Base-by-base conservation (phyloP, 2,329 filamentous ascomycete species). In the Ascochyta pisi region DNA sequence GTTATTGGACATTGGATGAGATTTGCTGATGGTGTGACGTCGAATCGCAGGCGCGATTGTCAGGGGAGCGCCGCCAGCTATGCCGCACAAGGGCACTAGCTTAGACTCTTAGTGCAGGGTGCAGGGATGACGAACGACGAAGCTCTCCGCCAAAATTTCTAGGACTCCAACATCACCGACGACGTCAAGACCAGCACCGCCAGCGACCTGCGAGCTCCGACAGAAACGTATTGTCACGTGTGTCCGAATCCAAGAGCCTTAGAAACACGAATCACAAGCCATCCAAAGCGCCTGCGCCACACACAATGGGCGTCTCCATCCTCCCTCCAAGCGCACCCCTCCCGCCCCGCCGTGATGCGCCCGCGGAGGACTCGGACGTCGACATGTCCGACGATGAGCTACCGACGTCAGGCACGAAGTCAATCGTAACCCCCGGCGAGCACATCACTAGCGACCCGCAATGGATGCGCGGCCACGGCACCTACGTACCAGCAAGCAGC, bases 381-480 rank as follows among this genome's bases (percentile, higher is more conserved):
- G 79, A 80, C 31, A 79, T 82, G 71, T 77, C 77, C 43, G 79
- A 82, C 57, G 76, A 77, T 48, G 66, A 71, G 35, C 48, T 72
- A 15, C 60, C 68, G 2, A 63, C 63, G 55, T 70, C 63, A 1
- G 49, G 61, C 38, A 56, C 54, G 23, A 76, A 74, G 33, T 76
- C 78, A 40, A 89, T 97, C 64, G 89, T 96, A 65, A 96, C 93
- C 0, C 94, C 94, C 0, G 95, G 94, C 69, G 90, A 96, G 73
- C 79, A 89, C 58, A 91, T 98, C 66, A 97, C 94, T 10, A 85
- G 88, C 62, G 92, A 97, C 76, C 84, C 92, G n/a, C 92, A 97
- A 81, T 98, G 92, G 92, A 98, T 98, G 94, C 78, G 92, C 79
- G 95, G 95, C 69, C 95, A 99, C 79, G 95, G 95, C 65, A 99